Conservation (phyloP, 768 basidiomycete genomes). For the Amanita subjunquillea region DNA sequence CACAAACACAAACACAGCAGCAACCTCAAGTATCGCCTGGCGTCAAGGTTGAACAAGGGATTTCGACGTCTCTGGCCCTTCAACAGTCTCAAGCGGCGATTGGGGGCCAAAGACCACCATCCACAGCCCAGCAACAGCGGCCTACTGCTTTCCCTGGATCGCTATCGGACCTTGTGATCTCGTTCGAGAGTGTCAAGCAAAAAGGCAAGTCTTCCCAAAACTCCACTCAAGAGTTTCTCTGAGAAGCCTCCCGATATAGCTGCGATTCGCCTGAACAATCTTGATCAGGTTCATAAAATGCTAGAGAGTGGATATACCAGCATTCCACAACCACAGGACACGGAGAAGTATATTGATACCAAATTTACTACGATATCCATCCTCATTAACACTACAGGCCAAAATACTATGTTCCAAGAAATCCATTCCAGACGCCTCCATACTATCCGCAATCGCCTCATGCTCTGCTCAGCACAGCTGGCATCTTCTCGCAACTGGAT, state of each 20-base stretch:
- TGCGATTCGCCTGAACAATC: slow-evolving; percentile 76
- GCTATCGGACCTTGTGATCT: slow-evolving; percentile 85
- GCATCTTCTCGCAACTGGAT: slow-evolving; percentile 84
- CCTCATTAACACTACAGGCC: slow-evolving; percentile 45
- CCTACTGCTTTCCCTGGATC: slow-evolving; percentile 66
- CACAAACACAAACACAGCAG: slow-evolving; percentile 31
- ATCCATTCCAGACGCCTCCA: slow-evolving; percentile 81
- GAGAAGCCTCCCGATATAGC: slow-evolving; percentile 24
- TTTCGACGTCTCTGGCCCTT: slow-evolving; percentile 13
- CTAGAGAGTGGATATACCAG: slow-evolving; percentile 86
- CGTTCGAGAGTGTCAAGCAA: slow-evolving; percentile 94
- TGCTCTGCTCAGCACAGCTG: slow-evolving; percentile 69
- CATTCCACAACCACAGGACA: slow-evolving; percentile 88
- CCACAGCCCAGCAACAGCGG: slow-evolving; percentile 35
- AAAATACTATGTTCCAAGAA: slow-evolving; percentile 92
- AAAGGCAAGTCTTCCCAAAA: slow-evolving; percentile 49
- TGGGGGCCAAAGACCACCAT: slow-evolving; percentile 43
- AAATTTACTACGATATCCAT: background rate
- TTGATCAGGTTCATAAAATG: slow-evolving; percentile 86
- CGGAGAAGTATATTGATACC: slow-evolving; percentile 67
- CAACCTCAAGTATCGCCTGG: slow-evolving; percentile 64
- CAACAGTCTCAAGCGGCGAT: slow-evolving; percentile 25
- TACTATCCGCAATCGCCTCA: slow-evolving; percentile 93
- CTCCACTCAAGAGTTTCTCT: background rate
- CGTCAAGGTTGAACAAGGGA: slow-evolving; percentile 43